These are phyloP conservation scores for Ceratorhiza oryzae-sativae DNA, from an alignment of 1,284 basidiomycete species.

Conservation along the genomic window DNA sequence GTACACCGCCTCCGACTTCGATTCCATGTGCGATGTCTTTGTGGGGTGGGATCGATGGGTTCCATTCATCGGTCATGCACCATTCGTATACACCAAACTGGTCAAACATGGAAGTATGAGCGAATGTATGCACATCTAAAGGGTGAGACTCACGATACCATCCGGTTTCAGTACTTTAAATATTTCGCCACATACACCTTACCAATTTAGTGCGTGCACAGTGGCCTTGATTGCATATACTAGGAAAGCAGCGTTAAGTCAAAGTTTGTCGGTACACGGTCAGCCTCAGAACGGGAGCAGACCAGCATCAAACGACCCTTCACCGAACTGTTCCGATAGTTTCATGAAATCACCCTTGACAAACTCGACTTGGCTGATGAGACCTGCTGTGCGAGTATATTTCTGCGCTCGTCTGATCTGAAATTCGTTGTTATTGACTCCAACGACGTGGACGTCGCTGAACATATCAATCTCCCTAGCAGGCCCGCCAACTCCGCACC, in stretches of 20 bases:
- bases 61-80: constrained; percentile 98
- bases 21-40: constrained; percentile 91
- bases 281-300: constrained; percentile 47
- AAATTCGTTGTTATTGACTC: constrained; percentile 97
- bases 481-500: constrained; percentile 97
- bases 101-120: background rate
- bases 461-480: constrained; percentile 95
- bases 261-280: background rate
- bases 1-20: constrained; percentile 95
- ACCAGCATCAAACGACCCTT: constrained; percentile 95
- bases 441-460: constrained; percentile 86
- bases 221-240: constrained; percentile 99
- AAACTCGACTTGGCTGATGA: constrained; percentile 80
- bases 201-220: constrained; percentile 93
- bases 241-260: constrained; percentile 46
- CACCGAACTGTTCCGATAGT: constrained; percentile 89
- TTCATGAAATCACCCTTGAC: constrained; percentile 98
- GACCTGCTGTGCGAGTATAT: constrained; percentile 82
- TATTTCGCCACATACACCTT: constrained; percentile 95
- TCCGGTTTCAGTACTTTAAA: constrained; percentile 96
- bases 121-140: background rate
- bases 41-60: constrained; percentile 85
- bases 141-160: constrained; percentile 73
- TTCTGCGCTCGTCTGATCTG: constrained; percentile 86
- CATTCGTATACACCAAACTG: constrained; percentile 98